Base-by-base conservation (phyloP, 129 eudicot species). In the Helianthus tuberosus region DNA sequence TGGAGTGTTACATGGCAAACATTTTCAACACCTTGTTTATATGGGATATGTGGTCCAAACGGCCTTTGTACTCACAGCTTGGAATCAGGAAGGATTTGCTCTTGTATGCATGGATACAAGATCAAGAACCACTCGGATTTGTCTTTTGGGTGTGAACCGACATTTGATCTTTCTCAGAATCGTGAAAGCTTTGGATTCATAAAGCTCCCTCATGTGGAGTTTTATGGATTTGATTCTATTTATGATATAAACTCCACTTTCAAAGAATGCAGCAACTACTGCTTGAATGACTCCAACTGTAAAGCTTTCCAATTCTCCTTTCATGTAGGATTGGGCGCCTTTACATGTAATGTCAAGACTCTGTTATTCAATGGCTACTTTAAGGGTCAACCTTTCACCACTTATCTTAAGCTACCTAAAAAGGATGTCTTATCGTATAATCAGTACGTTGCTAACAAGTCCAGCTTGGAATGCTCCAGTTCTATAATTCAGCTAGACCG, bases 1-100 rank as follows among this genome's bases (percentile, higher is more conserved):
- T 82, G 86, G 86, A 12, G 13, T 1, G 71, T 77, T 38, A 11
- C 71, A 10, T 76, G 86, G 86, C 81, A 71, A 49, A 71, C 72
- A 16, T 20, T 49, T 4, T 32, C 52, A 43, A 59, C 57, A 5
- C 68, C 83, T 0, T 79, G 78, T 36, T 25, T 43, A 47, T 68
- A 81, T 61, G 81, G 84, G 6, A 9, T 35, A 13, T 81, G 84
- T 63, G 84, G 84, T 9, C 32, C 71, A 16, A 79, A 79, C 27
- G 58, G 79, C 61, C 6, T 79, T 4, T 79, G 83, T 48, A 65
- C 47, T 6, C 43, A 49, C n/a, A 49, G 57, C 59, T 57, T 51
- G 35, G 43, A 49, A n/a, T 11, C 32, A 7, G 85, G 85, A 1
- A 75, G 74, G 51, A 49, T 5, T n/a, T 81, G 81, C 32, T 32